phyloP scores from a whole-genome alignment of 2,329 filamentous ascomycete species.

The Trichocomaceae sp. region DNA sequence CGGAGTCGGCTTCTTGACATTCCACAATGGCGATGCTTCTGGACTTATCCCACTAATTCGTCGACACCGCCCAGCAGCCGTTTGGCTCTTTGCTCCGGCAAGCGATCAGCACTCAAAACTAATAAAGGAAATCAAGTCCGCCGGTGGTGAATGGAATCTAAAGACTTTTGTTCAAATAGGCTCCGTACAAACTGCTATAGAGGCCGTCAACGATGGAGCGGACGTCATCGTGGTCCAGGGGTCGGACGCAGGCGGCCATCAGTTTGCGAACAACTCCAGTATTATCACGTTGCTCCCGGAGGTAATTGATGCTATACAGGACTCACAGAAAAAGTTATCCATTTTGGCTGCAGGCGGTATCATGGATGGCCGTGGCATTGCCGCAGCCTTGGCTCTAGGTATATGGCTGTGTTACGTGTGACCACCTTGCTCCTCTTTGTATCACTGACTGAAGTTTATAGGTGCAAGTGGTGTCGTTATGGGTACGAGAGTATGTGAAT shows the following conservation, averaged over 20 bases:
- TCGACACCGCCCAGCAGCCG: slow-evolving; percentile 45
- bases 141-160: too few relatives aligned
- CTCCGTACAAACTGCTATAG: too few relatives aligned
- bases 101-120: too few relatives aligned
- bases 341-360: slow-evolving; percentile 58
- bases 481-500: slow-evolving; percentile 33
- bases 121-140: too few relatives aligned
- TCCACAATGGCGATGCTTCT: slow-evolving; percentile 33
- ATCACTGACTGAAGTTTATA: neutral
- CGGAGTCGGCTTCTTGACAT: slow-evolving; percentile 59
- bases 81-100: too few relatives aligned
- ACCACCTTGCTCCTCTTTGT: too few relatives aligned
- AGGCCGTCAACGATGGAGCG: slow-evolving; percentile 39
- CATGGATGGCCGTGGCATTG: slow-evolving; percentile 49
- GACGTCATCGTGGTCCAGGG: slow-evolving; percentile 60
- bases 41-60: slow-evolving; percentile 43
- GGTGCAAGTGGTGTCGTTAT: slow-evolving; percentile 31
- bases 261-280: slow-evolving; percentile 49
- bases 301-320: slow-evolving; percentile 43
- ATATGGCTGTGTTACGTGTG: too few relatives aligned
- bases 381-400: slow-evolving; percentile 52
- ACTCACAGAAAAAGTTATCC: slow-evolving; percentile 24
- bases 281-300: slow-evolving; percentile 32
- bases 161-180: too few relatives aligned
- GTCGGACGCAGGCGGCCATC: slow-evolving; percentile 59